Evolutionary conservation across 306 rosid genomes (phyloP).

Genomic region (Acmispon strigosus): DNA sequence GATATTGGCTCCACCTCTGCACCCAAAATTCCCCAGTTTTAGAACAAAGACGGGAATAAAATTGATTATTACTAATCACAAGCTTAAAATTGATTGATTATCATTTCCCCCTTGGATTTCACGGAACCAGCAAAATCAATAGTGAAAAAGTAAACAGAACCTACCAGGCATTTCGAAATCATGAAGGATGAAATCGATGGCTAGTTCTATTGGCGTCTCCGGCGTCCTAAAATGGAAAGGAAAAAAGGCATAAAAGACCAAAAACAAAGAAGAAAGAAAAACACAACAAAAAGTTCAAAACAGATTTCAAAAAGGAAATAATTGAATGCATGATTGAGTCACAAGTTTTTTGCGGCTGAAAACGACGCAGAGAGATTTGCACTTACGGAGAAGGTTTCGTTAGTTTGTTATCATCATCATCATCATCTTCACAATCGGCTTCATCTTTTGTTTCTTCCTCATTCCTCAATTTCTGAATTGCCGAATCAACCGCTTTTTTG

Average conservation of each 20-base stretch:
- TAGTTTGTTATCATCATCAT: not conserved
- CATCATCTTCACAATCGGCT: constrained; percentile 23
- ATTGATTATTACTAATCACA: not conserved
- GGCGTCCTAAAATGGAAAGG: constrained; percentile 37
- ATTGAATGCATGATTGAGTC: constrained; percentile 4
- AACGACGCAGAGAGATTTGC: constrained; percentile 1
- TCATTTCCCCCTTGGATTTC: not conserved
- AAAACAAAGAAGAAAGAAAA: not conserved
- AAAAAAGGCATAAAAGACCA: not conserved
- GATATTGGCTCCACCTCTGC: constrained; percentile 97
- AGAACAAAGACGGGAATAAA: not conserved
- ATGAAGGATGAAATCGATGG: constrained; percentile 83
- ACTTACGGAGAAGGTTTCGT: constrained; percentile 57
- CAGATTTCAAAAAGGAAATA: constrained; percentile 16
- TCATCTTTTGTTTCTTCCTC: constrained; percentile 38
- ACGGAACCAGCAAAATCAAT: constrained; percentile 3
- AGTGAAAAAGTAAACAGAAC: constrained; percentile 9
- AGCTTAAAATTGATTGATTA: not conserved
- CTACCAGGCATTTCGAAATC: constrained; percentile 99
- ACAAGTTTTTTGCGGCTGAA: constrained; percentile 4
- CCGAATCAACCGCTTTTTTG: constrained; percentile 86
- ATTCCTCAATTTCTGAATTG: constrained; percentile 54
- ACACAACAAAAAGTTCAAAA: not conserved
- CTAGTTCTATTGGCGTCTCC: constrained; percentile 73
- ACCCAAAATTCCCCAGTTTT: constrained; percentile 15